phyloP scores from a whole-genome alignment of 176 grass and related monocot species.

The Triticum timopheevii region DNA sequence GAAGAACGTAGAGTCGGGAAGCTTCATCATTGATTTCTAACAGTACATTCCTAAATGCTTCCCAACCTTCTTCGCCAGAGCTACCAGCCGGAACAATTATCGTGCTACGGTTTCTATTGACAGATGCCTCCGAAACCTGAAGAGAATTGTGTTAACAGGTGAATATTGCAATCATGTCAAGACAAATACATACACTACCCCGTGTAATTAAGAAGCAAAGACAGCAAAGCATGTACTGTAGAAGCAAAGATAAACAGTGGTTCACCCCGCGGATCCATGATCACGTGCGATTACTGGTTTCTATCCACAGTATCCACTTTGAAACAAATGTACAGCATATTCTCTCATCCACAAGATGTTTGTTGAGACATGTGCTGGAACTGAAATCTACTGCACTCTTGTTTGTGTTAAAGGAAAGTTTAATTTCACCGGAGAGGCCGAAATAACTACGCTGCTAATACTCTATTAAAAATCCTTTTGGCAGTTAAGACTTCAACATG shows the following conservation, averaged over 20 bases:
- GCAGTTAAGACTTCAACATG: background rate
- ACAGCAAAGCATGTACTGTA: background rate
- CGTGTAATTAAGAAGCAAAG: background rate
- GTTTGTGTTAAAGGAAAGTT: background rate
- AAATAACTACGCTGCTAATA: background rate
- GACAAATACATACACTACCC: background rate
- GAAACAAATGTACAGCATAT: background rate
- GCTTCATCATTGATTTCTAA: conserved; percentile 86
- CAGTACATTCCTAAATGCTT: conserved; percentile 90
- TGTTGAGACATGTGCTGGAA: background rate
- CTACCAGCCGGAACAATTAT: conserved; percentile 95
- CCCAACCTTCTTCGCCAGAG: conserved; percentile 98
- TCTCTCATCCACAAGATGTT: background rate
- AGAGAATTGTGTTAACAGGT: conserved; percentile 9
- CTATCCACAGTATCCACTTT: background rate
- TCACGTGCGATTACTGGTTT: background rate
- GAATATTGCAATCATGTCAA: conserved; percentile 2
- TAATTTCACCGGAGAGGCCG: background rate
- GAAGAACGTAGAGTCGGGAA: conserved; percentile 62
- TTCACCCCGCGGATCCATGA: background rate
- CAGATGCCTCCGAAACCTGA: conserved; percentile 91
- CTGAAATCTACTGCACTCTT: background rate
- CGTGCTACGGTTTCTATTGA: conserved; percentile 96
- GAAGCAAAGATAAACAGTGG: background rate
- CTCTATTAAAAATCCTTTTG: background rate